Evolutionary conservation across 1,284 basidiomycete species (phyloP).

Genomic region (Microbotryum silenes-acaulis): DNA sequence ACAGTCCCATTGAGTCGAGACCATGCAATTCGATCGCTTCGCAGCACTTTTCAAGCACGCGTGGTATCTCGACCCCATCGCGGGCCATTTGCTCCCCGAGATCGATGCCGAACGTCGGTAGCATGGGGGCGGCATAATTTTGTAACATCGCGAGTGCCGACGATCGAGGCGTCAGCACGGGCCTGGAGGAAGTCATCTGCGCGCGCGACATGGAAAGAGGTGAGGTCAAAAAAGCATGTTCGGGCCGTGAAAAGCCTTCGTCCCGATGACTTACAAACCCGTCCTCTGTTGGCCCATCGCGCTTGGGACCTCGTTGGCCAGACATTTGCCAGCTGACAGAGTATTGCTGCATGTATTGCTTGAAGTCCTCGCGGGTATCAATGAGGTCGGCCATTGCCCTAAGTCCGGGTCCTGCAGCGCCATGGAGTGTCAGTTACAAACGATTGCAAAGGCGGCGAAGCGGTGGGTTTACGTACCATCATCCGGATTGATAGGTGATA

Average conservation of each 20-base stretch:
- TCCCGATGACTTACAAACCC: slow-evolving; percentile 34
- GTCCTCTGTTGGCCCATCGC: slow-evolving; percentile 42
- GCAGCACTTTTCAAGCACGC: slow-evolving; percentile 80
- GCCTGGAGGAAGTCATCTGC: slow-evolving; percentile 1
- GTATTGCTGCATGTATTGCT: slow-evolving; percentile 94
- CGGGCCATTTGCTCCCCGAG: slow-evolving; percentile 83
- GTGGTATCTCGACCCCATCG: slow-evolving; percentile 82
- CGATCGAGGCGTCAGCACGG: slow-evolving; percentile 4
- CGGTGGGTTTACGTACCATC: slow-evolving; percentile 46
- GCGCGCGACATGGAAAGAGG: slow-evolving; percentile 4
- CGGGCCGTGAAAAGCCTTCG: slow-evolving; percentile 11
- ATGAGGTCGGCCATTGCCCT: slow-evolving; percentile 82
- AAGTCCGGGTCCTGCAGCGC: slow-evolving; percentile 56
- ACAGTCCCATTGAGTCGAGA: slow-evolving; percentile 77
- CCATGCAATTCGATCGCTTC: slow-evolving; percentile 86
- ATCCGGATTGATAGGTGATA: slow-evolving; percentile 57
- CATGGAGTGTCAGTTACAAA: neutral
- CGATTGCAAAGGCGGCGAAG: neutral
- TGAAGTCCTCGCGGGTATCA: slow-evolving; percentile 91
- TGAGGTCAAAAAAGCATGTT: slow-evolving; percentile 2
- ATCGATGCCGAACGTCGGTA: slow-evolving; percentile 79
- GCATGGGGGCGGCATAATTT: slow-evolving; percentile 2
- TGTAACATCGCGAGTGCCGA: slow-evolving; percentile 3
- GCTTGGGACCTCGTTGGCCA: slow-evolving; percentile 39
- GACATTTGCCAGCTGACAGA: slow-evolving; percentile 66